phyloP scores from a whole-genome alignment of 2,329 filamentous ascomycete genomes.

The Trichoderma atrobrunneum region DNA sequence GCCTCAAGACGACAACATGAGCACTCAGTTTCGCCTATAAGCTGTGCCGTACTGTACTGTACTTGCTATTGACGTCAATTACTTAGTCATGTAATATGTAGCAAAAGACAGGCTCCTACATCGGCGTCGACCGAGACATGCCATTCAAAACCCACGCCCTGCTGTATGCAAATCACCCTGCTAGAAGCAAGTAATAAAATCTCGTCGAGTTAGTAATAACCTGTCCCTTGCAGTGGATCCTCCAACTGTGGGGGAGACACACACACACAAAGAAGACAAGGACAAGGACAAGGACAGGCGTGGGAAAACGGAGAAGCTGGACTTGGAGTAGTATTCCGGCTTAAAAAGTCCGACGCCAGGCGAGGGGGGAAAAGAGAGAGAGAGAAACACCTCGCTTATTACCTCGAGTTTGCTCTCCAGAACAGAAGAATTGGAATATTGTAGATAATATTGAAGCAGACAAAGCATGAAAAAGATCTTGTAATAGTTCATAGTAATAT shows the following conservation, averaged over 20 bases:
- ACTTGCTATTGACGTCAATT: not conserved
- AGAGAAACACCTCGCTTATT: not conserved
- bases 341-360: not conserved
- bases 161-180: not conserved
- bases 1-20: not conserved
- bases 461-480: not conserved
- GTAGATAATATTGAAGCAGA: not conserved
- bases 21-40: not conserved
- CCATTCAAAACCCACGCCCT: not conserved
- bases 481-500: not conserved
- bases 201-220: constrained; percentile 6
- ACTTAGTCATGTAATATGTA: not conserved
- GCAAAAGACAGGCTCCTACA: not conserved
- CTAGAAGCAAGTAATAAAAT: constrained; percentile 3
- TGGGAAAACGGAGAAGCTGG: not conserved
- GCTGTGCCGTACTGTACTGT: not conserved
- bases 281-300: not conserved
- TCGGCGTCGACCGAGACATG: not conserved
- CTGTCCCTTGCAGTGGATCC: constrained; percentile 1
- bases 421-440: not conserved
- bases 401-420: not conserved
- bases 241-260: not conserved
- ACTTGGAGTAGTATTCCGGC: not conserved
- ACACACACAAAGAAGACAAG: not conserved
- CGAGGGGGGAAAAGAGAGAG: not conserved